Conservation (phyloP, 352 stramenopile species). For the Aphanomyces invadans region DNA sequence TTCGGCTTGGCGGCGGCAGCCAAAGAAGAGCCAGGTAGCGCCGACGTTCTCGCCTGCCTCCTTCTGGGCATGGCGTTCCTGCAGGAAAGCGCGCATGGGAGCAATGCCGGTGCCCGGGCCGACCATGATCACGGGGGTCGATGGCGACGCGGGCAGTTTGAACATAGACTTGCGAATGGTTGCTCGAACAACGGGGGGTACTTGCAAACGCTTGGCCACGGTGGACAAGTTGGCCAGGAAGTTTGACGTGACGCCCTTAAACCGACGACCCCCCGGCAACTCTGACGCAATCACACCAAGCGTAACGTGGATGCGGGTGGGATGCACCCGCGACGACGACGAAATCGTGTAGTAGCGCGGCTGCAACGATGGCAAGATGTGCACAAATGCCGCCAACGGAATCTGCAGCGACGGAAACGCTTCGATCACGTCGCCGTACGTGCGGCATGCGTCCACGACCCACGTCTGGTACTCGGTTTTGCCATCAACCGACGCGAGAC, state of each 20-base stretch:
- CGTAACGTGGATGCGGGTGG: conserved; percentile 91
- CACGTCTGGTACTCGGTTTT: conserved; percentile 92
- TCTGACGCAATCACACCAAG: conserved; percentile 87
- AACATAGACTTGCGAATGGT: conserved; percentile 95
- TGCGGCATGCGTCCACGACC: conserved; percentile 86
- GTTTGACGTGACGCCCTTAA: conserved; percentile 91
- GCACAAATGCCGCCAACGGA: conserved; percentile 72
- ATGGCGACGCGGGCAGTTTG: conserved; percentile 81
- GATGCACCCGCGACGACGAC: conserved; percentile 89
- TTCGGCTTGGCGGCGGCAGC: conserved; percentile 71
- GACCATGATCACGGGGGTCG: conserved; percentile 92
- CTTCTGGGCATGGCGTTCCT: conserved; percentile 86
- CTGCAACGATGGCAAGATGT: conserved; percentile 90
- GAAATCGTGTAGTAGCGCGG: conserved; percentile 98
- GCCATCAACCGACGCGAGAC: conserved; percentile 75
- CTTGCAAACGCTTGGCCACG: conserved; percentile 73
- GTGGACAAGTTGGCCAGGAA: conserved; percentile 75
- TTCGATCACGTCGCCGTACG: conserved; percentile 87
- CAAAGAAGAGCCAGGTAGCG: conserved; percentile 91
- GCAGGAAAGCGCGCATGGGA: conserved; percentile 96
- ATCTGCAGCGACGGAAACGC: conserved; percentile 69
- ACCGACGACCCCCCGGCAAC: conserved; percentile 68
- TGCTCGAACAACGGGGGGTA: too few relatives aligned
- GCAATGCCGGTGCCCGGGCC: conserved; percentile 96
- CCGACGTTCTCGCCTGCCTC: conserved; percentile 54